phyloP scores from a whole-genome alignment of 2,329 filamentous ascomycete species.

The Cladophialophora psammophila region DNA sequence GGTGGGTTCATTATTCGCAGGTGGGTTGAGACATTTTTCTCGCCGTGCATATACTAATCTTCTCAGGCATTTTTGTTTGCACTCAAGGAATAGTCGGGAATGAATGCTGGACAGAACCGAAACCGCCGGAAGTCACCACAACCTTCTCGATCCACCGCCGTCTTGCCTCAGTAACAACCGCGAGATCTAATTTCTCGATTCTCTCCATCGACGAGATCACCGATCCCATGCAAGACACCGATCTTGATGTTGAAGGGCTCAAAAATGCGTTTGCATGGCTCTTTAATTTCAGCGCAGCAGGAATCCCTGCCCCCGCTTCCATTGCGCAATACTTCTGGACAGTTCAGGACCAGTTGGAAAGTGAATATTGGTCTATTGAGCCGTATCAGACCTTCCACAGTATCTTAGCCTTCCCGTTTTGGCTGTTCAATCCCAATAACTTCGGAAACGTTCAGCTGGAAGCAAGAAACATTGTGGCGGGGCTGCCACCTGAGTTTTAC shows the following conservation, averaged over 20 bases:
- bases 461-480: neutral
- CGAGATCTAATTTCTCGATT: neutral
- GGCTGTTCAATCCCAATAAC: conserved; percentile 9
- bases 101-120: neutral
- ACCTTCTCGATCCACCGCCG: neutral
- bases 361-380: conserved; percentile 9
- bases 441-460: neutral
- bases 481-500: neutral
- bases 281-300: conserved; percentile 8
- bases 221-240: neutral
- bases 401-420: conserved; percentile 7
- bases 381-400: conserved; percentile 7
- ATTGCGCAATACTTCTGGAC: conserved; percentile 11
- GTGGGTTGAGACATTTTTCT: neutral
- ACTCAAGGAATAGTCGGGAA: neutral
- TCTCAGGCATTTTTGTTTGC: neutral
- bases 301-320: conserved; percentile 10
- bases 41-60: neutral
- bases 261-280: conserved; percentile 5
- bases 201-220: neutral
- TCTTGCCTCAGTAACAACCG: neutral
- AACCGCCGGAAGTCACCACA: neutral
- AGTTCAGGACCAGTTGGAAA: conserved; percentile 12
- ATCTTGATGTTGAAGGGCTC: neutral
- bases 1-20: neutral